Base-by-base conservation (phyloP, 371 early-diverging fungal species). In the Haplosporangium sp. region DNA sequence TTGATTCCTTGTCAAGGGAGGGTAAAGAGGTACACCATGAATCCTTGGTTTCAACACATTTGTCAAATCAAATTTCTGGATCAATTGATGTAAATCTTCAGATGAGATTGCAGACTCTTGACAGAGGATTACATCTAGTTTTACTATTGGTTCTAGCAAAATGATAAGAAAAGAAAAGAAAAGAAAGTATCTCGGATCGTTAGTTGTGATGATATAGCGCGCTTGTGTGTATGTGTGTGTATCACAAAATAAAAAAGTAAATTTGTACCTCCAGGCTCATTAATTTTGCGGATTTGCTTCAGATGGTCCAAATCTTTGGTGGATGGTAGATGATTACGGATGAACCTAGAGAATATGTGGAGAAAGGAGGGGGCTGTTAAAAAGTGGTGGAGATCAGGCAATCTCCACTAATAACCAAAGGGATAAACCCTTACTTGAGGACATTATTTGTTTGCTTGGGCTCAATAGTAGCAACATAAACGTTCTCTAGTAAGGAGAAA, bases 1-100 rank as follows among this genome's bases (percentile, higher is more conserved):
- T 63, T 92, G 92, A 4, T 76, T 35, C 50, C 87, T 69, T 17
- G 89, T 92, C 37, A 86, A 50, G 0, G 92, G 88, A 19, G 91
- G 85, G 74, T 89, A 60, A 35, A 69, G 67, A 0, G 87, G 84
- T 0, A 91, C 83, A 6, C 74, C 45, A 11, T 83, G 71, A 7
- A 83, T 67, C 11, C 63, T 58, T 3, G 85, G 84, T 7, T 37
- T 57, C 7, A 69, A 65, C 4, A 63, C 50, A 0, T 58, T 47
- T 7, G 19, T 10, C 40, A 78, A 58, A 19, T 69, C 74, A 38
- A 63, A 65, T 20, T 47, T 45, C 8, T 67, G 34, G 19, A 73
- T 34, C 47, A 63, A 15, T 7, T 52, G 56, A 6, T 52, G 52
- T 9, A 79, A 69, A 9, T 74, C 74, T 20, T 67, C 56, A 8